Base-by-base conservation (phyloP, 2,329 filamentous ascomycete species). In the Bimuria novae-zelandiae region DNA sequence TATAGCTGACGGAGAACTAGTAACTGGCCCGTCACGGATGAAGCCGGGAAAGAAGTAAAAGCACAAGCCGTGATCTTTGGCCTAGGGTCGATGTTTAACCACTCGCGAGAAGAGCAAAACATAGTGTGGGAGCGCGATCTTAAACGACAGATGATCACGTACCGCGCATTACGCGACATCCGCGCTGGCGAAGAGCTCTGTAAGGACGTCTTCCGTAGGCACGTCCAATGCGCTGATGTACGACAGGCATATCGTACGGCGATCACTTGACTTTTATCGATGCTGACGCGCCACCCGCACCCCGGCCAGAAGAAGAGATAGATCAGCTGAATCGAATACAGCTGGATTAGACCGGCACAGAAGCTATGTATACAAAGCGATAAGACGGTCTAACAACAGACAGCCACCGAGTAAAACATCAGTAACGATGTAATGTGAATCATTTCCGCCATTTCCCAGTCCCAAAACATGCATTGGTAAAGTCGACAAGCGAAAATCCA, bases 1-100 rank as follows among this genome's bases (percentile, higher is more conserved):
- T 22, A 27, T 21, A 10, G 23, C 23, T 65, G 35, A 67, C 36
- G 39, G 30, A 11, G 7, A 22, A 5, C 14, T 33, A 51, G 75
- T 57, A 80, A 80, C 59, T 81, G 78, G 79, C 76, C 75, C 11
- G 52, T 57, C 16, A 51, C 49, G 12, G 60, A 65, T 46, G 22
- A 45, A 42, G 52, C 58, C 42, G 65, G 61, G n/a, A 65, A 65
- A 12, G 65, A 60, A 8, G 64, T 65, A 22, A 75, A 67, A 29
- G 77, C 77, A 0, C 81, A 84, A 69, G 82, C 80, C 8, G 69
- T 84, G 2, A 74, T 84, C 25, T 73, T 84, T 32, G 82, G 82
- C 2, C 70, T 85, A 0, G 82, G 82, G 14, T 79, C 76, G 49
- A 82, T 84, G 79, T 84, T 84, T 72, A 84, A 85, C 54, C 82